These are phyloP conservation scores for Bruguiera gymnorhiza DNA, from an alignment of 345 rosid genomes.

Conservation along the genomic window DNA sequence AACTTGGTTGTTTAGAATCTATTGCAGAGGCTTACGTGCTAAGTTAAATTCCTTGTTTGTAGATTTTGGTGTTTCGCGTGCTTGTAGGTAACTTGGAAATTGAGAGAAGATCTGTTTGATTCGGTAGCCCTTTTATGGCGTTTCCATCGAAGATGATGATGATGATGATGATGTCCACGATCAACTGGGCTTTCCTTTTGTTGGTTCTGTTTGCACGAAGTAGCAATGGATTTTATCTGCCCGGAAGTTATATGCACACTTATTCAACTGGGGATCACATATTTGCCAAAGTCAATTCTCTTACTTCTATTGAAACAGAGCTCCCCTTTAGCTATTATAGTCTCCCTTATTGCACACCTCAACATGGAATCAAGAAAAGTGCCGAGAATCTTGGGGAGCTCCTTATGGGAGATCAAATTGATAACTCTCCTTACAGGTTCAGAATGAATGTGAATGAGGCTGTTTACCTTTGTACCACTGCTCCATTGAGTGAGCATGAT, in stretches of 20 bases:
- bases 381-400: slow-evolving; percentile 93
- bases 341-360: slow-evolving; percentile 69
- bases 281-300: slow-evolving; percentile 71
- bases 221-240: slow-evolving; percentile 73
- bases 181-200: slow-evolving; percentile 37
- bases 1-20: too few relatives aligned
- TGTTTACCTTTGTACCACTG: slow-evolving; percentile 63
- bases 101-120: slow-evolving; percentile 9
- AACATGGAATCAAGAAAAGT: slow-evolving; percentile 56
- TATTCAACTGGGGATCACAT: slow-evolving; percentile 48
- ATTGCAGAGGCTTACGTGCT: too few relatives aligned
- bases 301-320: slow-evolving; percentile 88
- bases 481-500: slow-evolving; percentile 56
- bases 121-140: neutral
- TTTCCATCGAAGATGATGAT: slow-evolving; percentile 17
- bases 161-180: slow-evolving; percentile 22
- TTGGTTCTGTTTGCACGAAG: slow-evolving; percentile 36
- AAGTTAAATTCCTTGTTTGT: too few relatives aligned
- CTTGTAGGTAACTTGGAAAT: too few relatives aligned
- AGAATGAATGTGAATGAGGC: slow-evolving; percentile 67
- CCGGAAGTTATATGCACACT: slow-evolving; percentile 86
- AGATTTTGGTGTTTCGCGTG: too few relatives aligned
- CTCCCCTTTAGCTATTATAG: slow-evolving; percentile 82
- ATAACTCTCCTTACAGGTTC: slow-evolving; percentile 76
- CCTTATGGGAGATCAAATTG: slow-evolving; percentile 90